These are phyloP conservation scores for Naganishia vishniacii DNA, from an alignment of 768 basidiomycete species.

Conservation along the genomic window DNA sequence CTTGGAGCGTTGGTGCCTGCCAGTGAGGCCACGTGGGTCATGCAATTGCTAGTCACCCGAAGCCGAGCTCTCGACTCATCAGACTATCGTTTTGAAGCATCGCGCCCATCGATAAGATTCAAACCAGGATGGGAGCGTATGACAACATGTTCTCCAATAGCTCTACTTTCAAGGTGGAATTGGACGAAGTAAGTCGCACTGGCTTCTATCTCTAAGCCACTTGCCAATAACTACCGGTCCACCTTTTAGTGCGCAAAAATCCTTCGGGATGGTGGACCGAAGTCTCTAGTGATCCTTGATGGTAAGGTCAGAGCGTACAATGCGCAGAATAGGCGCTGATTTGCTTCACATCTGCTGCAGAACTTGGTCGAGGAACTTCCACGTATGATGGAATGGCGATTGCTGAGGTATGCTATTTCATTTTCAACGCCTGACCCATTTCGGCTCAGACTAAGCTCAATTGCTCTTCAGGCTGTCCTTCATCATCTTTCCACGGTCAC, in stretches of 20 bases:
- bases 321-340: too few species aligned
- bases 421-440: constrained; percentile 45
- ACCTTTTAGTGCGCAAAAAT: constrained; percentile 69
- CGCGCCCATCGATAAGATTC: constrained; percentile 82
- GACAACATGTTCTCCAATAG: constrained; percentile 57
- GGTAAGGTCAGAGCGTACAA: too few species aligned
- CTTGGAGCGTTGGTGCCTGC: constrained; percentile 95
- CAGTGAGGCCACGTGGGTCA: constrained; percentile 61
- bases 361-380: constrained; percentile 90
- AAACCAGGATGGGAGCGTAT: constrained; percentile 96
- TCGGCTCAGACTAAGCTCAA: neutral
- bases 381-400: constrained; percentile 99
- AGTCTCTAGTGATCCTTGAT: constrained; percentile 88
- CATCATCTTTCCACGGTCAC: constrained; percentile 93
- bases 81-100: constrained; percentile 54
- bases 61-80: neutral
- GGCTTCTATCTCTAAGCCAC: neutral
- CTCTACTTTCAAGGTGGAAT: constrained; percentile 89
- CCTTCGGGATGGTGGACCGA: constrained; percentile 84
- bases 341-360: too few species aligned
- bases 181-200: constrained; percentile 74
- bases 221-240: constrained; percentile 1
- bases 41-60: neutral
- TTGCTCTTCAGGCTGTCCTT: constrained; percentile 60
- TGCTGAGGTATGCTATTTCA: constrained; percentile 54